A percentile compares a stretch with the other conserved stretches of the same genome.
phyloP scores from a whole-genome alignment of 495 filamentous ascomycete species.

The Entonaema liquescens region DNA sequence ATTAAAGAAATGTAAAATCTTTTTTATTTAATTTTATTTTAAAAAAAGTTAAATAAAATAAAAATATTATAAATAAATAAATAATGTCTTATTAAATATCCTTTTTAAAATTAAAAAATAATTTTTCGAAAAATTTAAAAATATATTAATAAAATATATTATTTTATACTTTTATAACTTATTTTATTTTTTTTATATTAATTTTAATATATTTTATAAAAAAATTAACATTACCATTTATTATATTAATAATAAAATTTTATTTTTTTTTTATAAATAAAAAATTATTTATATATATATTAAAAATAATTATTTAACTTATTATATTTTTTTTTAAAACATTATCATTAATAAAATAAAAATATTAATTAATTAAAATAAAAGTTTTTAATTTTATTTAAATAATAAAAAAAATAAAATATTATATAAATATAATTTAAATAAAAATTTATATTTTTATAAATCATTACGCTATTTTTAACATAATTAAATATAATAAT shows the following conservation, averaged over 20 bases:
- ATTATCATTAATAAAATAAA: background rate
- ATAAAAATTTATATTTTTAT: conserved; percentile 8
- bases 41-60: background rate
- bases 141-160: background rate
- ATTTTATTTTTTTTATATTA: background rate
- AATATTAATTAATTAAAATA: conserved; percentile 15
- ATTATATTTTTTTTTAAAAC: background rate
- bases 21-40: background rate
- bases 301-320: conserved; percentile 1
- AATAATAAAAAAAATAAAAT: background rate
- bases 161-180: conserved; percentile 5
- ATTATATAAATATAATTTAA: conserved; percentile 5
- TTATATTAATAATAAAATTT: conserved; percentile 4
- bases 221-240: conserved; percentile 5
- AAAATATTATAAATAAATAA: background rate
- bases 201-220: conserved; percentile 7
- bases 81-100: background rate
- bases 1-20: conserved; percentile 1
- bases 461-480: conserved; percentile 3
- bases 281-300: background rate
- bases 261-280: background rate
- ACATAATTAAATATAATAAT: conserved; percentile 3
- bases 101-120: background rate
- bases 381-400: background rate
- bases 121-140: conserved; percentile 1